Evolutionary conservation across 2,329 filamentous ascomycete species (phyloP).

Genomic region (Epichloe typhina): DNA sequence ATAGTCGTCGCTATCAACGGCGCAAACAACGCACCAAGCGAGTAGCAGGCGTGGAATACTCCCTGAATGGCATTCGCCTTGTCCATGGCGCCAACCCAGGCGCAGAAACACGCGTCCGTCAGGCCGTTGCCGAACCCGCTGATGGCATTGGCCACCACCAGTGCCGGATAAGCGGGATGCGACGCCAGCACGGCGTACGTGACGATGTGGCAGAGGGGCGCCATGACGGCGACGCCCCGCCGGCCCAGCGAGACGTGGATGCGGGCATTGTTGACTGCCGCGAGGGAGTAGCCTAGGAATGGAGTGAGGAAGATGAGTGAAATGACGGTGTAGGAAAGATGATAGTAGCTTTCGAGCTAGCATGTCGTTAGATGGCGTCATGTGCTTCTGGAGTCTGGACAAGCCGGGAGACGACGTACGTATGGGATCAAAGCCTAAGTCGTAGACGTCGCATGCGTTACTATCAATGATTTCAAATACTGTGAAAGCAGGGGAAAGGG

Average conservation of each 20-base stretch:
- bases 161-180: constrained; percentile 51
- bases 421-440: constrained; percentile 21
- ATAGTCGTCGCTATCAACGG: constrained; percentile 55
- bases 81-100: constrained; percentile 49
- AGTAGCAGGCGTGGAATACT: constrained; percentile 52
- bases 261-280: constrained; percentile 46
- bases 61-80: constrained; percentile 55
- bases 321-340: constrained; percentile 44
- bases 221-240: constrained; percentile 51
- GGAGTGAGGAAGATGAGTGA: constrained; percentile 53
- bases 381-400: no score
- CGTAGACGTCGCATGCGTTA: no score
- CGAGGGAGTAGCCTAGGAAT: constrained; percentile 47
- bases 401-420: constrained; percentile 12
- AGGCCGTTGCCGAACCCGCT: constrained; percentile 57
- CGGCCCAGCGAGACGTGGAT: constrained; percentile 50
- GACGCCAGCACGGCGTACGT: constrained; percentile 46
- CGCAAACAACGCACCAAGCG: constrained; percentile 48
- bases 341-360: constrained; percentile 48
- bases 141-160: constrained; percentile 49
- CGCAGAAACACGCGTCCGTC: constrained; percentile 37
- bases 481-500: constrained; percentile 1
- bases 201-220: constrained; percentile 45
- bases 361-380: no score
- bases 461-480: background rate